phyloP scores from a whole-genome alignment of 2,329 filamentous ascomycete genomes.

The Botryosphaeria agaves region DNA sequence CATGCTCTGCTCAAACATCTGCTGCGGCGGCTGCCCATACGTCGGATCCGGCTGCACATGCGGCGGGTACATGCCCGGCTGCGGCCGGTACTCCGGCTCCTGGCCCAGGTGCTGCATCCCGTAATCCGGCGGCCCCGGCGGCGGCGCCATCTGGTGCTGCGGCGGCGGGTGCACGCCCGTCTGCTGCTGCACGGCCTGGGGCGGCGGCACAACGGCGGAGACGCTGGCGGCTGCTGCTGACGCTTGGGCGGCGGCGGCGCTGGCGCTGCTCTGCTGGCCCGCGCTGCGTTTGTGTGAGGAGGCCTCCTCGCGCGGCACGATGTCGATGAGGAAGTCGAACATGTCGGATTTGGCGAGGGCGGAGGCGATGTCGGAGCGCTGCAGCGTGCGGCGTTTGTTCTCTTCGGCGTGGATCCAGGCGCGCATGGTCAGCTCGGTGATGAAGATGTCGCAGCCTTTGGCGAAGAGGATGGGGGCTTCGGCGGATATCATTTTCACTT shows the following conservation, averaged over 20 bases:
- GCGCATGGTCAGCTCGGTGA: slow-evolving; percentile 96
- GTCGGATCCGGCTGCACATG: slow-evolving; percentile 57
- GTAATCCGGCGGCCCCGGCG: too few relatives aligned
- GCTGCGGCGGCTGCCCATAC: slow-evolving; percentile 57
- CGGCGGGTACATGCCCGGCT: slow-evolving; percentile 65
- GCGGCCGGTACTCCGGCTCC: slow-evolving; percentile 53
- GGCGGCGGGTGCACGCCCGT: slow-evolving; percentile 21
- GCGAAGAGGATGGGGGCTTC: slow-evolving; percentile 96
- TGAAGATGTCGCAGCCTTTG: slow-evolving; percentile 98
- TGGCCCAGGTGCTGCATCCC: slow-evolving; percentile 43
- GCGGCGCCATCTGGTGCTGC: slow-evolving; percentile 37
- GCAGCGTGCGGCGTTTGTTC: slow-evolving; percentile 90
- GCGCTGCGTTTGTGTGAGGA: slow-evolving; percentile 55
- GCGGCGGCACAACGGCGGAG: too few relatives aligned
- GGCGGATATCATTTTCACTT: slow-evolving; percentile 99
- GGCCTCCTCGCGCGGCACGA: slow-evolving; percentile 90
- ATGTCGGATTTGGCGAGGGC: slow-evolving; percentile 95
- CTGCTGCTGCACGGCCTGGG: slow-evolving; percentile 22
- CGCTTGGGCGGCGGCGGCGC: slow-evolving; percentile 13
- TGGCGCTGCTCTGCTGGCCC: slow-evolving; percentile 13
- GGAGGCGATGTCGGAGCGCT: slow-evolving; percentile 90
- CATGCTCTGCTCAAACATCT: slow-evolving; percentile 73
- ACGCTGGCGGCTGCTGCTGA: slow-evolving; percentile 21
- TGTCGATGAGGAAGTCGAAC: slow-evolving; percentile 99
- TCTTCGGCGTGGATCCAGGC: slow-evolving; percentile 99